Evolutionary conservation across 164 flowering plant species (phyloP).

Genomic region (Aristolochia contorta): DNA sequence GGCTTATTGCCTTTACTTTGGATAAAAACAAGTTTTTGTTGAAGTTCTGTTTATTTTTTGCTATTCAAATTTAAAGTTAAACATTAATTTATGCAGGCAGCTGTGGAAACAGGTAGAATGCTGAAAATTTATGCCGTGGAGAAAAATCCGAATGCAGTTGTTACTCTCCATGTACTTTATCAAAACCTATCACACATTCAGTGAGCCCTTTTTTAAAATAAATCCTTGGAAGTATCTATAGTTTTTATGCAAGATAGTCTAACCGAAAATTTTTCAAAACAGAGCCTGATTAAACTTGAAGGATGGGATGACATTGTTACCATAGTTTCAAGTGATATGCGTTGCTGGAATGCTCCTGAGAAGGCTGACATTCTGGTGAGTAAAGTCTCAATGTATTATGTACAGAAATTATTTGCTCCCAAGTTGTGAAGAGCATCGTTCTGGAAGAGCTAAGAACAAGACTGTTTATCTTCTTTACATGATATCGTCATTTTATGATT

Average conservation of each 20-base stretch:
- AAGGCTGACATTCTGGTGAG: conserved; percentile 91
- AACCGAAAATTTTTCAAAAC: conserved; percentile 11
- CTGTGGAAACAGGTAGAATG: conserved; percentile 88
- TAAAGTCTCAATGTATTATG: not conserved
- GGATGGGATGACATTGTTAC: conserved; percentile 85
- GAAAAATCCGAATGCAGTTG: conserved; percentile 98
- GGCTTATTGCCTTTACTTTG: not conserved
- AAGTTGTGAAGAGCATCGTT: not conserved
- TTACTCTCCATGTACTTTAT: conserved; percentile 86
- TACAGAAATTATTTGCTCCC: too few relatives aligned
- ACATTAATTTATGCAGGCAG: conserved; percentile 46
- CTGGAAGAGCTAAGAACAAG: not conserved
- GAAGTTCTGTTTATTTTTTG: not conserved
- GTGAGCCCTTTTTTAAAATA: too few relatives aligned
- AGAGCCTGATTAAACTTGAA: conserved; percentile 91
- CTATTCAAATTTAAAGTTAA: not conserved
- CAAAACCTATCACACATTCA: not conserved
- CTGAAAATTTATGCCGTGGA: conserved; percentile 93
- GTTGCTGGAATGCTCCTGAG: conserved; percentile 95
- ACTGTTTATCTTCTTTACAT: not conserved
- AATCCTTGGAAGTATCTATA: not conserved
- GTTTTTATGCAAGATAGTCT: not conserved
- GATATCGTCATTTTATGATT: not conserved
- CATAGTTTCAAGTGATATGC: conserved; percentile 89
- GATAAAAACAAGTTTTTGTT: not conserved